Conservation (phyloP, 2,329 filamentous ascomycete species). For the Xylogone sp. region DNA sequence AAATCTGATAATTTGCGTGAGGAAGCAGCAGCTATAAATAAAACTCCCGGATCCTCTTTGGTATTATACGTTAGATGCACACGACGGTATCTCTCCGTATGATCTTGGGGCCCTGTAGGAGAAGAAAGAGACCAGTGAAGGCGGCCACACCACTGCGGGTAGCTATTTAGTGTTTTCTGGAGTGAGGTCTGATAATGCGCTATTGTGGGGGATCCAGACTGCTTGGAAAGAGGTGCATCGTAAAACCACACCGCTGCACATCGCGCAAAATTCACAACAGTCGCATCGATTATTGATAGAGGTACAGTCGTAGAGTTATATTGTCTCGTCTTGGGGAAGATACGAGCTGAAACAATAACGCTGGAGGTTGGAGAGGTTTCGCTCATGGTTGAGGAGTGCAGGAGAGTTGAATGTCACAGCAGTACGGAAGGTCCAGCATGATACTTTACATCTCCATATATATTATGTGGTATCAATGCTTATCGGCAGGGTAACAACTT, state of each 20-base stretch:
- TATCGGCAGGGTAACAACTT: too few relatives aligned
- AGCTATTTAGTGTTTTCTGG: constrained; percentile 31
- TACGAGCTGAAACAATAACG: constrained; percentile 8
- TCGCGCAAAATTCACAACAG: constrained; percentile 35
- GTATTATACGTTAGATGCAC: constrained; percentile 33
- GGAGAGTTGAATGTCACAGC: too few relatives aligned
- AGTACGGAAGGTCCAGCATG: too few relatives aligned
- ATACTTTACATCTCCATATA: too few relatives aligned
- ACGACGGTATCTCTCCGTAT: constrained; percentile 30
- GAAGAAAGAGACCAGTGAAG: constrained; percentile 29
- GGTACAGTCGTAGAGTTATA: constrained; percentile 11
- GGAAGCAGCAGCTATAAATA: constrained; percentile 31
- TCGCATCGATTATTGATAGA: constrained; percentile 40
- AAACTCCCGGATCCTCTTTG: constrained; percentile 37
- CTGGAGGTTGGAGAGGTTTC: background rate
- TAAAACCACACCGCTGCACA: constrained; percentile 43
- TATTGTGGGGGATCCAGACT: constrained; percentile 3
- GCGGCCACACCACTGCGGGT: constrained; percentile 39
- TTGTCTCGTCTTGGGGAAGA: constrained; percentile 11
- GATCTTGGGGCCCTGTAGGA: constrained; percentile 18
- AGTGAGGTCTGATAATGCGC: constrained; percentile 25
- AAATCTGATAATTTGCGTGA: constrained; percentile 24
- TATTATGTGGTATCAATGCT: too few relatives aligned
- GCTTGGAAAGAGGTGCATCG: constrained; percentile 24
- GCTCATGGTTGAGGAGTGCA: too few relatives aligned